These are phyloP conservation scores for Simplicillium sp. DNA, from an alignment of 2,329 filamentous ascomycete species.

Conservation along the genomic window DNA sequence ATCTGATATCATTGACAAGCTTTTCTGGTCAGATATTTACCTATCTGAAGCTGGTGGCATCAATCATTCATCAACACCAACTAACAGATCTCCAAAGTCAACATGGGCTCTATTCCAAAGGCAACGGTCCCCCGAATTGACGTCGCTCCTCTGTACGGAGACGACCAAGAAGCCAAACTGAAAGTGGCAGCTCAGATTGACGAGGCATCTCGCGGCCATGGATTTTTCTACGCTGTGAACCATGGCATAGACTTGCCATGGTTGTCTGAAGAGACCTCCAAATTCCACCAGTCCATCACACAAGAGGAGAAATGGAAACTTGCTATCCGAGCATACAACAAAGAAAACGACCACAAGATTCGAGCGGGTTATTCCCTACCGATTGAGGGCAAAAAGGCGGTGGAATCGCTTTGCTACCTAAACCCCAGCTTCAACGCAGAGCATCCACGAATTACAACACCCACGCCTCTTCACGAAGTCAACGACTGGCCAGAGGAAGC, in stretches of 20 bases:
- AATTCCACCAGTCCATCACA: slow-evolving; percentile 7
- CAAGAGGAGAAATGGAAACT: slow-evolving; percentile 2
- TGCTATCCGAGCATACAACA: slow-evolving; percentile 7
- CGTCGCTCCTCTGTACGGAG: slow-evolving; percentile 6
- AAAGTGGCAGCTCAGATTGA: slow-evolving; percentile 6
- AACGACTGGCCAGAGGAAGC: slow-evolving; percentile 7
- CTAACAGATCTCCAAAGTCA: neutral
- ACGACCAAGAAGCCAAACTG: slow-evolving; percentile 1
- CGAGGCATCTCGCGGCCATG: slow-evolving; percentile 6
- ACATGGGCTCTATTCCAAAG: slow-evolving; percentile 1
- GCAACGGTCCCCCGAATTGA: slow-evolving; percentile 8
- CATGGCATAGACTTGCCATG: slow-evolving; percentile 6
- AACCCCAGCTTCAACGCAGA: slow-evolving; percentile 2
- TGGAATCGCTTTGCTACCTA: slow-evolving; percentile 3
- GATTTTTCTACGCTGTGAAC: slow-evolving; percentile 9
- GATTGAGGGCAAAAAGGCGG: slow-evolving; percentile 3
- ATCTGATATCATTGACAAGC: too few species aligned
- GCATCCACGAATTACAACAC: slow-evolving; percentile 4
- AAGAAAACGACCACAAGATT: slow-evolving; percentile 4
- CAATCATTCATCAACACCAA: too few species aligned
- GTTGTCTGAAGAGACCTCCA: slow-evolving; percentile 5
- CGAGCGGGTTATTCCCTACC: slow-evolving; percentile 5
- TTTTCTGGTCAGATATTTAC: too few species aligned
- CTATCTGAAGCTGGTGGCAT: too few species aligned
- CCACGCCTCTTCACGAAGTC: slow-evolving; percentile 7